Base-by-base conservation (phyloP, 129 eudicot species). In the Cynara cardunculus region DNA sequence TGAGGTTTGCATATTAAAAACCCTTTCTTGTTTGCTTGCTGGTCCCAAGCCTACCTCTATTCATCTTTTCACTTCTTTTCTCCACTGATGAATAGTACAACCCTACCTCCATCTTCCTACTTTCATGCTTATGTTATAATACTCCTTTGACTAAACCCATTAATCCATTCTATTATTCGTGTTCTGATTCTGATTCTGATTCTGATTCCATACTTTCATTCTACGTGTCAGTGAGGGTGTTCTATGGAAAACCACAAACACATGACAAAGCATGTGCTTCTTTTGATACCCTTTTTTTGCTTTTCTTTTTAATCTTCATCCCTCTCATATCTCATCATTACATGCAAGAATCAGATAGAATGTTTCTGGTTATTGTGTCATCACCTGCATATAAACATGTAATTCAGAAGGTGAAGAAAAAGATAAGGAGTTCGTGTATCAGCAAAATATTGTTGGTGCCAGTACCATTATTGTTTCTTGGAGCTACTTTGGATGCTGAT, bases 141-240 rank as follows among this genome's bases (percentile, higher is more conserved):
- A 72, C 81, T 11, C 74, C 25, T 73, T 89, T 89, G 92, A 89
- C 90, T 86, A 89, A 44, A 56, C 68, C 88, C 90, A 89, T 66
- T 35, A 35, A 35, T 35, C 56, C 30, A 73, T 85, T 75, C 49
- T 59, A 71, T 7, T 7, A 7, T n/a, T 34, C 11, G 25, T 75
- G 25, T 75, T n/a, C n/a, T n/a, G n/a, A 41, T 74, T 74, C 88
- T 71, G 66, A 34, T 75, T 73, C 25, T 37, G 77, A 77, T 65
- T 61, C 65, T 79, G 61, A 69, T 80, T 49, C 61, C 27, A 56
- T 72, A 59, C 21, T 73, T 64, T 32, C 37, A 53, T 61, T 75
- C 44, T 81, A 73, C 70, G 75, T 78, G 79, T 73, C 84, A 77
- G 44, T 49, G 66, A 27, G 62, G 72, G 73, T 74, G 78, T 74